These are phyloP conservation scores for Eremothecium cymbalariae DNA, from an alignment of 1,139 yeast genomes.

Conservation along the genomic window DNA sequence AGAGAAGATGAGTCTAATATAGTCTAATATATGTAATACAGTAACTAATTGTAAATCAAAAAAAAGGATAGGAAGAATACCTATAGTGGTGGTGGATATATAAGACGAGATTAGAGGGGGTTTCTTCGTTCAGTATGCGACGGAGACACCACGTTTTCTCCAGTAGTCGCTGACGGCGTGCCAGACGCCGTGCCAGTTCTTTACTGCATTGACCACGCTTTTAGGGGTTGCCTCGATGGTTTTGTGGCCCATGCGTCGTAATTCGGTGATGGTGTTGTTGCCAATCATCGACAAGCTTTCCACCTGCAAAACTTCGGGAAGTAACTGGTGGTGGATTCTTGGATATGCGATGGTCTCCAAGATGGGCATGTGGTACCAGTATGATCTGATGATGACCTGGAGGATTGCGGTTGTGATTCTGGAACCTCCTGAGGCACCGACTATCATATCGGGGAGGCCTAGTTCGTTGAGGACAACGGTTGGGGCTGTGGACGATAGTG, in stretches of 20 bases:
- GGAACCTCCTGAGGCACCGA: conserved; percentile 96
- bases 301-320: conserved; percentile 60
- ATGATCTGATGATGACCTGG: conserved; percentile 65
- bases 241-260: conserved; percentile 38
- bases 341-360: conserved; percentile 69
- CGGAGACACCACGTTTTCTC: conserved; percentile 43
- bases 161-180: conserved; percentile 52
- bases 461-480: conserved; percentile 50
- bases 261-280: conserved; percentile 25
- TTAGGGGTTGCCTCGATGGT: conserved; percentile 33
- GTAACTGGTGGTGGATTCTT: conserved; percentile 78
- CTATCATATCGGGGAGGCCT: conserved; percentile 50
- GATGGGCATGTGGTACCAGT: conserved; percentile 50
- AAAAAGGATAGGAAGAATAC: too few relatives aligned
- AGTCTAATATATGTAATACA: too few relatives aligned
- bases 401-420: conserved; percentile 78
- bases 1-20: too few relatives aligned
- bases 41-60: too few relatives aligned
- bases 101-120: too few relatives aligned
- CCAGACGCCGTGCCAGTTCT: conserved; percentile 35
- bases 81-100: too few relatives aligned
- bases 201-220: conserved; percentile 45
- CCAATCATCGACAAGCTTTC: conserved; percentile 45
- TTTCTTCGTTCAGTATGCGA: conserved; percentile 14
- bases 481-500: conserved; percentile 79